Evolutionary conservation across 768 basidiomycete species (phyloP).

Genomic region (Mycena leptocephala): DNA sequence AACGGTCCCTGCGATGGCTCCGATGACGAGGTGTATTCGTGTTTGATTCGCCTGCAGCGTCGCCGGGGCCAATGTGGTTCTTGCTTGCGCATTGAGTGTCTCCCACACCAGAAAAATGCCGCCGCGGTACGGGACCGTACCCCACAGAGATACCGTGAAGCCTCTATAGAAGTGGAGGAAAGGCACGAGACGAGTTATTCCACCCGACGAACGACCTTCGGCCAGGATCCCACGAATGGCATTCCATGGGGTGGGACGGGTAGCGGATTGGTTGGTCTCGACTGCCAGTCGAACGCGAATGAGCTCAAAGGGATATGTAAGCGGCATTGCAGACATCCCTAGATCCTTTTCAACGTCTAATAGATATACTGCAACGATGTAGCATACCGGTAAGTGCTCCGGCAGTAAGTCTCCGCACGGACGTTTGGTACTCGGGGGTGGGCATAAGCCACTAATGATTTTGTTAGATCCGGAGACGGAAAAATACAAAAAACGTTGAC

Average conservation of each 20-base stretch:
- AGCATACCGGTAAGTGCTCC: constrained; percentile 89
- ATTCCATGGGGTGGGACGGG: constrained; percentile 48
- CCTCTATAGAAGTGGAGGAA: constrained; percentile 96
- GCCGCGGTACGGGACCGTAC: constrained; percentile 75
- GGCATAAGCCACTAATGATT: constrained; percentile 82
- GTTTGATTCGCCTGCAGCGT: constrained; percentile 39
- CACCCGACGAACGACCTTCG: constrained; percentile 34
- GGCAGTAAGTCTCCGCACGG: constrained; percentile 84
- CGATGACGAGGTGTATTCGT: constrained; percentile 45
- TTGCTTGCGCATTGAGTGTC: constrained; percentile 43
- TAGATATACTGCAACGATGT: constrained; percentile 4
- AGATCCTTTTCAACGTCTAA: constrained; percentile 9
- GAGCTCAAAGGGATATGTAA: constrained; percentile 96
- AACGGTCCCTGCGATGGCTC: constrained; percentile 43
- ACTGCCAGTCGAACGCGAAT: constrained; percentile 97
- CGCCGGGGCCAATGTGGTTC: constrained; percentile 31
- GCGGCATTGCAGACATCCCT: constrained; percentile 90
- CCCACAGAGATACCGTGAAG: constrained; percentile 92
- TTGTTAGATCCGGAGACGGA: constrained; percentile 2
- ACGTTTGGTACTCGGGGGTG: constrained; percentile 83
- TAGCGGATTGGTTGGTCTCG: constrained; percentile 65
- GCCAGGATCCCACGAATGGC: constrained; percentile 36
- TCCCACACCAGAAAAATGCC: constrained; percentile 47
- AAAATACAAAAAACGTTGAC: constrained; percentile 36
- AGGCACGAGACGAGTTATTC: constrained; percentile 64